phyloP scores from a whole-genome alignment of 305 asterid species.

The Fraxinus angustifolia region DNA sequence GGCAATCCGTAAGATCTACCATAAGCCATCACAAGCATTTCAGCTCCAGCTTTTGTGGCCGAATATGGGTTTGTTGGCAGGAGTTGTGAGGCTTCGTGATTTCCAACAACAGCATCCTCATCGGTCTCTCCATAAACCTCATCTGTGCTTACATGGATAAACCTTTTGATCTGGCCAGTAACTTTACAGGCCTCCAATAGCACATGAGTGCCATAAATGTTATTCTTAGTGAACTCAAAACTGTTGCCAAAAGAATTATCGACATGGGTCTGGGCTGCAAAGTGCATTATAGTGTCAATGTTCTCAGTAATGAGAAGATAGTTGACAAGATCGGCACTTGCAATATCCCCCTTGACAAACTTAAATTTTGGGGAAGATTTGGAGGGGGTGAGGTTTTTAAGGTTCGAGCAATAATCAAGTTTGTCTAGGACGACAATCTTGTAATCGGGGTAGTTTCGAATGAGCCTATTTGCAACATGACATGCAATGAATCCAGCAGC shows the following conservation, averaged over 20 bases:
- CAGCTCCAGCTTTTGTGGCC: constrained; percentile 85
- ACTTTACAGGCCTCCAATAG: constrained; percentile 79
- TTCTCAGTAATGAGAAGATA: constrained; percentile 75
- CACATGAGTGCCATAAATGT: constrained; percentile 79
- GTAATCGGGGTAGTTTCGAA: constrained; percentile 65
- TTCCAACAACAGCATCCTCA: constrained; percentile 75
- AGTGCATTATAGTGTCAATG: constrained; percentile 84
- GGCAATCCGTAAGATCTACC: constrained; percentile 79
- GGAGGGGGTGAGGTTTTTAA: constrained; percentile 61
- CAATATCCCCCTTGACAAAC: constrained; percentile 79
- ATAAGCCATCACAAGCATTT: constrained; percentile 85
- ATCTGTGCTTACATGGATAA: constrained; percentile 82
- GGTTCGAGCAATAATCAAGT: constrained; percentile 73
- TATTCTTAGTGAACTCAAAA: constrained; percentile 81
- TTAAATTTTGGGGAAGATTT: constrained; percentile 63
- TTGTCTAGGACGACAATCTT: constrained; percentile 79
- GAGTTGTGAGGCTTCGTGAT: constrained; percentile 79
- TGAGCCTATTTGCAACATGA: constrained; percentile 78
- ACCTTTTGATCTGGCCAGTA: constrained; percentile 65
- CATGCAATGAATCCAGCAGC: constrained; percentile 89
- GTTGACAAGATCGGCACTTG: constrained; percentile 75
- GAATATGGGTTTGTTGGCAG: constrained; percentile 80
- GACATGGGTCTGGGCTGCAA: constrained; percentile 84
- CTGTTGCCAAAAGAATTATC: constrained; percentile 81
- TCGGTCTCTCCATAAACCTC: constrained; percentile 85